These are phyloP conservation scores for Kwoniella sp. DNA, from an alignment of 768 basidiomycete genomes.

Conservation along the genomic window DNA sequence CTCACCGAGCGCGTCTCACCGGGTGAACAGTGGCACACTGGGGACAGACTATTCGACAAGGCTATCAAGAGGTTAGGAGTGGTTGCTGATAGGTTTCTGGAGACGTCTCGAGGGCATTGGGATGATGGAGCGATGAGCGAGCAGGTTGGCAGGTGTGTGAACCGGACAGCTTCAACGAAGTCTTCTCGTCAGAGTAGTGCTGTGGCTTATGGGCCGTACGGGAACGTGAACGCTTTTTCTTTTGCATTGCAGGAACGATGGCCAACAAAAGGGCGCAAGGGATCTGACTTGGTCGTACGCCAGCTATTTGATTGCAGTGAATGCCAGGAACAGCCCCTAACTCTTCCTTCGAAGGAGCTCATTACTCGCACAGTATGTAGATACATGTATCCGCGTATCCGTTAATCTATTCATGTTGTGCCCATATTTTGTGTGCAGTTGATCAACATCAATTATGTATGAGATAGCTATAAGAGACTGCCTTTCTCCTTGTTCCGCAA, in stretches of 20 bases:
- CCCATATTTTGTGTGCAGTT: too few relatives aligned
- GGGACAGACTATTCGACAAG: neutral
- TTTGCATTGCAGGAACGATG: conserved; percentile 25
- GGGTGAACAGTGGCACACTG: neutral
- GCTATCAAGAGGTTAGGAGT: conserved; percentile 27
- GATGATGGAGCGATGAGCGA: conserved; percentile 47
- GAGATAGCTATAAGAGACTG: too few relatives aligned
- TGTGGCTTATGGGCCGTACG: too few relatives aligned
- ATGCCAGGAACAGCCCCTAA: conserved; percentile 14
- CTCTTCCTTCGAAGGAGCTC: too few relatives aligned
- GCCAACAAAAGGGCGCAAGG: conserved; percentile 37
- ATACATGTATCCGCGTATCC: too few relatives aligned
- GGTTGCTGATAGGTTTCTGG: conserved; percentile 35
- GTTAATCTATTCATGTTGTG: too few relatives aligned
- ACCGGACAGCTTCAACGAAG: too few relatives aligned
- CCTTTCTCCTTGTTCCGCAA: too few relatives aligned
- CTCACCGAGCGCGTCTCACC: conserved; percentile 6
- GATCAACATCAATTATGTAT: too few relatives aligned
- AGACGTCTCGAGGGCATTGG: conserved; percentile 18
- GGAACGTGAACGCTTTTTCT: neutral
- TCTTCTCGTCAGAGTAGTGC: too few relatives aligned
- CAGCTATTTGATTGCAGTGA: conserved; percentile 32
- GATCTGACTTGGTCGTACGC: conserved; percentile 53
- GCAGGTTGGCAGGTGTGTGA: conserved; percentile 49
- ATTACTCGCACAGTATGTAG: too few relatives aligned